phyloP scores from a whole-genome alignment of 2,329 filamentous ascomycete genomes.

The Macroventuria anomochaeta region DNA sequence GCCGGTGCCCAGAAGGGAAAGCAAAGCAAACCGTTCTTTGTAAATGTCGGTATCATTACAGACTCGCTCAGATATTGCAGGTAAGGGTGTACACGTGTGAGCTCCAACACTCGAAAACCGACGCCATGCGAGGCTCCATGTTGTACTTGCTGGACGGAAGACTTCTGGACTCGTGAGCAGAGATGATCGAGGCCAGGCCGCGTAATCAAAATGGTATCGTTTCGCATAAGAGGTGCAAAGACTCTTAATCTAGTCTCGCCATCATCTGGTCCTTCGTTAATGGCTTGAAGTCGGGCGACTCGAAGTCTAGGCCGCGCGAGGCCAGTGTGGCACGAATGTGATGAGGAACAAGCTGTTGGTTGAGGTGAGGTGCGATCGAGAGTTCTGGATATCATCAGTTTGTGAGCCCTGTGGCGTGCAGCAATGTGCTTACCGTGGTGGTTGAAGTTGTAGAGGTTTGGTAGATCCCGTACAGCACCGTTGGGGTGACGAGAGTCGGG shows the following conservation, averaged over 20 bases:
- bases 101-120: constrained; percentile 42
- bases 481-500: constrained; percentile 93
- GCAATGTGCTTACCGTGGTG: constrained; percentile 75
- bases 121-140: constrained; percentile 47
- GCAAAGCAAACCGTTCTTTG: constrained; percentile 45
- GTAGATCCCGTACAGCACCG: constrained; percentile 79
- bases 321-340: constrained; percentile 79
- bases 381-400: constrained; percentile 68
- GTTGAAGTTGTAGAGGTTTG: constrained; percentile 89
- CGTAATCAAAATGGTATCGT: constrained; percentile 51
- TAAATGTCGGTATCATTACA: constrained; percentile 50
- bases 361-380: constrained; percentile 90
- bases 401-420: background rate
- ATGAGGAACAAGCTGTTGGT: constrained; percentile 83
- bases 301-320: constrained; percentile 84
- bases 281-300: constrained; percentile 79
- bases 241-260: constrained; percentile 83
- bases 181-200: constrained; percentile 45
- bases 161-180: constrained; percentile 40
- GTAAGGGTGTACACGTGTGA: constrained; percentile 45
- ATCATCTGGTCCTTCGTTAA: constrained; percentile 96
- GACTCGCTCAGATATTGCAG: constrained; percentile 48
- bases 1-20: constrained; percentile 40
- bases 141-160: constrained; percentile 42
- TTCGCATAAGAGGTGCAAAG: constrained; percentile 39